phyloP scores from a whole-genome alignment of 176 grass and related monocot genomes.

The Oryza coarctata region DNA sequence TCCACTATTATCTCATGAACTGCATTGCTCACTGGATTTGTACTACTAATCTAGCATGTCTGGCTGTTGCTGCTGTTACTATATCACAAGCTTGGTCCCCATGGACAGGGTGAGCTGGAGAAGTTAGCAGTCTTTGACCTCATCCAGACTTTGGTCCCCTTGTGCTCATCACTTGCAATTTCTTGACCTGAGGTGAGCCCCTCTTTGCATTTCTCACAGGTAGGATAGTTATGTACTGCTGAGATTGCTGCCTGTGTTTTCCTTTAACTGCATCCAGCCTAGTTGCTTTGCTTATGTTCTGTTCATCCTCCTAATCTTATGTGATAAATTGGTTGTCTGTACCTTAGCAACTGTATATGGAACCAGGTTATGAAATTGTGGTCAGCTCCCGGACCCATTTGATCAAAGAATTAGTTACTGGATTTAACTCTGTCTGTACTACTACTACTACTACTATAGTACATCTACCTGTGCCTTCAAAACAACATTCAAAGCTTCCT shows the following conservation, averaged over 20 bases:
- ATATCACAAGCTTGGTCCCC: slow-evolving; percentile 26
- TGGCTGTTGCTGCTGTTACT: slow-evolving; percentile 25
- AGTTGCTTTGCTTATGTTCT: not conserved
- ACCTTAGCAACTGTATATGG: not conserved
- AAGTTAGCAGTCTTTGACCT: slow-evolving; percentile 26
- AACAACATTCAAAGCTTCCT: not conserved
- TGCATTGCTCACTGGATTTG: not conserved
- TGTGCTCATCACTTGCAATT: slow-evolving; percentile 12
- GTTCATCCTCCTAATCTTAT: not conserved
- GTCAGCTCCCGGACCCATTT: slow-evolving; percentile 6
- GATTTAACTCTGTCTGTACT: not conserved
- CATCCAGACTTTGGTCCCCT: slow-evolving; percentile 28
- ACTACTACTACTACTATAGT: slow-evolving; percentile 1
- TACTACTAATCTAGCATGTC: slow-evolving; percentile 16
- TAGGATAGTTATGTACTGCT: not conserved
- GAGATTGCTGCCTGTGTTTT: slow-evolving; percentile 1
- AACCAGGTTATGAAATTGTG: not conserved
- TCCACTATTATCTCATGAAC: not conserved
- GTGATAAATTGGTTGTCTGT: not conserved
- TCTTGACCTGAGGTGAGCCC: not conserved
- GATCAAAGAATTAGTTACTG: slow-evolving; percentile 4
- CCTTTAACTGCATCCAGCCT: not conserved
- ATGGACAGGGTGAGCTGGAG: slow-evolving; percentile 36
- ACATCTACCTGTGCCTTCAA: not conserved
- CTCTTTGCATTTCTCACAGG: slow-evolving; percentile 14